Base-by-base conservation (phyloP, 345 rosid species). In the Eucalyptus virginea region DNA sequence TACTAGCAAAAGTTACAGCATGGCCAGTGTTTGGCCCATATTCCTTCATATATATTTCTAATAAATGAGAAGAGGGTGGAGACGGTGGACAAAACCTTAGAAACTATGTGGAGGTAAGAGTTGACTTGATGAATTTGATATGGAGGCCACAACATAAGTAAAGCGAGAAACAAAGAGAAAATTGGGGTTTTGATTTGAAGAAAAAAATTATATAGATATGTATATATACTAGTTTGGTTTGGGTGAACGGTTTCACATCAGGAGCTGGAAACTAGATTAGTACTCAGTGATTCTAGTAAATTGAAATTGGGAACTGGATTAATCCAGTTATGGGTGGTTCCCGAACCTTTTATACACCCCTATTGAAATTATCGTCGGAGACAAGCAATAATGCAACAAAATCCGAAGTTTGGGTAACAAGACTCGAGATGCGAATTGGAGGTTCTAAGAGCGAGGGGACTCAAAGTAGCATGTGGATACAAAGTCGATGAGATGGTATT, bases 311-410 rank as follows among this genome's bases (percentile, higher is more conserved):
- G 26, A 52, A 7, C 2, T 8, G 9, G 1, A 52, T 19, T 19
- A 5, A 2, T 52, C 5, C 0, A 21, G 26, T 52, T 52, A 0
- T 21, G 26, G 58, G 58, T 0, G 2, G 11, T 21, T 21, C 58
- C 4, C 2, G 4, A 52, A 52, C 11, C 11, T 52, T 52, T 52
- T 21, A 51, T 18, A 52, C 51, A 49, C 26, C 11, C 11, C 11
- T 9, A 19, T 11, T 6, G 4, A 21, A 72, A 34, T 34, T 72
- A 37, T 18, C 4, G 4, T 10, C 2, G 4, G 5, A 37, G 45
- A 72, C 14, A 10, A 37, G 14, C 7, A 19, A 72, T 4, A 5
- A 34, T 37, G 8, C 28, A 10, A 17, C 0, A 7, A 5, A 18
- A 2, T 34, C 32, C 2, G 12, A 69, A 32, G 81, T 32, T 8